A percentile compares a stretch with the other conserved stretches of the same genome.
phyloP scores from a whole-genome alignment of 1,284 basidiomycete genomes.

The Uromyces viciae-fabae region DNA sequence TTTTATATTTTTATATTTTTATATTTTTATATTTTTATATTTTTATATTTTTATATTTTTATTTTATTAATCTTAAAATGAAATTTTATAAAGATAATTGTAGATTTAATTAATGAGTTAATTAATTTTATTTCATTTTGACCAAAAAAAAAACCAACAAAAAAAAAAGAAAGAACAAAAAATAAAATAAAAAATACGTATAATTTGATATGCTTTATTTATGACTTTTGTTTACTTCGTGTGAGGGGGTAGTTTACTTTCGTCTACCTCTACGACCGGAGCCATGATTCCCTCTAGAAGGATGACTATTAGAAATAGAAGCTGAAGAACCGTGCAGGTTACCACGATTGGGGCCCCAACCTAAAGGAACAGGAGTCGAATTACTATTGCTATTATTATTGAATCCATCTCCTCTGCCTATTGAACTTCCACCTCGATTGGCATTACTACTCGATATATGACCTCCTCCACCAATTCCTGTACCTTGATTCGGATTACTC shows the following conservation, averaged over 20 bases:
- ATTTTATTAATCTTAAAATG: too few species aligned
- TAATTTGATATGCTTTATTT: neutral
- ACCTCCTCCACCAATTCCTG: neutral
- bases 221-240: conserved; percentile 34
- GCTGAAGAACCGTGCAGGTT: neutral
- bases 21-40: too few species aligned
- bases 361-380: neutral
- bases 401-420: neutral
- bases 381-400: neutral
- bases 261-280: conserved; percentile 33
- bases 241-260: too few species aligned
- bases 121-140: neutral
- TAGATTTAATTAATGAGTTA: too few species aligned
- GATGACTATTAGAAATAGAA: neutral
- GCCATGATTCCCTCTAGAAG: conserved; percentile 15
- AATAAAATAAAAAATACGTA: neutral
- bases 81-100: too few species aligned
- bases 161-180: neutral
- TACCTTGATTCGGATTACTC: too few species aligned
- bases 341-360: conserved; percentile 42
- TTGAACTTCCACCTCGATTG: neutral
- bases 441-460: neutral
- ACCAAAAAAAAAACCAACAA: neutral
- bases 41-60: too few species aligned
- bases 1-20: too few species aligned